Evolutionary conservation across 2,329 filamentous ascomycete genomes (phyloP), one percentile per base, ranked within the genome.

Genomic region (Cladophialophora exuberans): DNA sequence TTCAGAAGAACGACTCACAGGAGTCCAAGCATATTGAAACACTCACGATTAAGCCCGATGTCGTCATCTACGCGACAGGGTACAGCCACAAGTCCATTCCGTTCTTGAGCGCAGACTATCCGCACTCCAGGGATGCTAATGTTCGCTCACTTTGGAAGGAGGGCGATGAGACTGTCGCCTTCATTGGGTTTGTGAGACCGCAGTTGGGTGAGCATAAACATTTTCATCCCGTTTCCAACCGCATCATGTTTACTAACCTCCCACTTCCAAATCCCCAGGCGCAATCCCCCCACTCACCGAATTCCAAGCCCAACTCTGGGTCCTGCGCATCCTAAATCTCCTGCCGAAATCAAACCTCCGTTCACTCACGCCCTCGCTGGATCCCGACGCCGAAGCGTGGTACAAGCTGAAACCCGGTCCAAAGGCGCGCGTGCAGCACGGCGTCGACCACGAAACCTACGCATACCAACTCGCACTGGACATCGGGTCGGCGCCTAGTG

Each of bases 251-350:
- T 33, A 10, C 15, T 18, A 33, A 3, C 4, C 31, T 22, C 38
- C 31, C 18, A 44, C 38, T 9, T 20, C 18, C 6, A 7, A 22
- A 30, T 23, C 9, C 22, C 36, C 20, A 52, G 49, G 49, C 4
- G 49, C 49, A 36, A 52, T 52, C 15, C 49, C 49, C 6, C 49
- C 49, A 1, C 41, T 52, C 2, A 31, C 49, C 20, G 49, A 52
- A 15, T 52, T 52, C 41, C 49, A 52, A 30, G 49, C 49, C 4
- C 49, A 52, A 25, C 49, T 52, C 26, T 52, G 39, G 49, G 23
- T 46, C 9, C 49, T 52, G 7, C 39, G 31, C 25, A 44, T 52
- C 18, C 49, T 44, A 28, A 45, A 44, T 11, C 39, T 52, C 28
- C 49, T 52, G 18, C 49, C 38, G 3, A 6, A 45, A 11, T 36